Conservation (phyloP, 768 basidiomycete species). For the Leccinum rimulosum region DNA sequence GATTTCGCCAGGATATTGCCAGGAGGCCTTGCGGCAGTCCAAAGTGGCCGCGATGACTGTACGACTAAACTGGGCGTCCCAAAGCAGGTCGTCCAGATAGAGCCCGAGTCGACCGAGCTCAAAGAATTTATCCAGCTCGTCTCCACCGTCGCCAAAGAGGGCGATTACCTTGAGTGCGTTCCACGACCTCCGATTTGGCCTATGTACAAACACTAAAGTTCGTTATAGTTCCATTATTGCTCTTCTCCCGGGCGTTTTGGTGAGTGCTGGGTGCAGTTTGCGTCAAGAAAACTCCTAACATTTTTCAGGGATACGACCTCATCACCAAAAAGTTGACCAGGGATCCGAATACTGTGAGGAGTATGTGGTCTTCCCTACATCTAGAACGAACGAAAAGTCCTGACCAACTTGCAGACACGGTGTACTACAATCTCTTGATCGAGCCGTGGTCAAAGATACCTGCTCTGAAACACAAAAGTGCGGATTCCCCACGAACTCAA, state of each 20-base stretch:
- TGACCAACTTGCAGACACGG: not conserved
- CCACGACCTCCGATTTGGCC: not conserved
- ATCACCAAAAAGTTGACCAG: not conserved
- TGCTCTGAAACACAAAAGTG: not conserved
- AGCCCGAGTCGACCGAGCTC: not conserved
- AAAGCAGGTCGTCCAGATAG: not conserved
- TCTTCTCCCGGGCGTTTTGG: slow-evolving; percentile 6
- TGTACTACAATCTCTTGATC: not conserved
- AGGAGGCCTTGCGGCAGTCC: not conserved
- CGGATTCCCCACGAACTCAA: not conserved
- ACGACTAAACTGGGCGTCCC: not conserved
- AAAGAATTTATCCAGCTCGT: not conserved
- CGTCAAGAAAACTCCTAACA: not conserved
- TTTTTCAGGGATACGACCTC: not conserved
- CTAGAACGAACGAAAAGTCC: not conserved
- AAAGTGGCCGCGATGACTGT: not conserved
- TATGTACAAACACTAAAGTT: not conserved
- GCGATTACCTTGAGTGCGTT: slow-evolving; percentile 9
- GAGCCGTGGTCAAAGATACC: not conserved
- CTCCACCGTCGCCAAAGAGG: not conserved
- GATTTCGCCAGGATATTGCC: not conserved
- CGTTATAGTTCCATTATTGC: not conserved
- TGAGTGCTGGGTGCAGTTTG: not conserved
- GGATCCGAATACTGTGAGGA: slow-evolving; percentile 1
- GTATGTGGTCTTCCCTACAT: not conserved